These are phyloP conservation scores for Nannizzia gypsea DNA, from an alignment of 2,329 filamentous ascomycete genomes.

Conservation along the genomic window DNA sequence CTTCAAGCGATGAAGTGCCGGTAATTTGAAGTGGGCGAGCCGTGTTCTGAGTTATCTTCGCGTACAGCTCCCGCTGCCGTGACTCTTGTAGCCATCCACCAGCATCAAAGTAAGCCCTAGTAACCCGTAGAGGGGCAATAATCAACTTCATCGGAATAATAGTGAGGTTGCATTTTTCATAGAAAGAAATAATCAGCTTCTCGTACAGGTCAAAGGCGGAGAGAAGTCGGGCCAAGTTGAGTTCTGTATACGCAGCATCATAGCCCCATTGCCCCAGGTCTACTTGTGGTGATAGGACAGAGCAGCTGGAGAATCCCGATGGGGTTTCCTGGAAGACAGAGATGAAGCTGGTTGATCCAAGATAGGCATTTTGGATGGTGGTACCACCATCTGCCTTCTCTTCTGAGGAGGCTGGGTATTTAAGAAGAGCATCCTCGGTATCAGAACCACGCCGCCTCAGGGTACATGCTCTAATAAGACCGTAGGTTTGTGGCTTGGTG, in stretches of 20 bases:
- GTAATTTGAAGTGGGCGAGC: slow-evolving; percentile 17
- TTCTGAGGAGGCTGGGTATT: background rate
- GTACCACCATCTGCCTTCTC: slow-evolving; percentile 3
- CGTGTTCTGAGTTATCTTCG: slow-evolving; percentile 21
- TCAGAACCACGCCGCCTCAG: slow-evolving; percentile 6
- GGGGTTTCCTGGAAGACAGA: slow-evolving; percentile 18
- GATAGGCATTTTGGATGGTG: slow-evolving; percentile 19
- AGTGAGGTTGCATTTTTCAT: slow-evolving; percentile 5
- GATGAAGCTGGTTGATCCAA: slow-evolving; percentile 27
- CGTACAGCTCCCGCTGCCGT: slow-evolving; percentile 11
- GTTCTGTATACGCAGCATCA: slow-evolving; percentile 21
- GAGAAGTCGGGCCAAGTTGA: slow-evolving; percentile 11
- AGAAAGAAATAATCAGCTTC: slow-evolving; percentile 7
- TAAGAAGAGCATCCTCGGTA: background rate
- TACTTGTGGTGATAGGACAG: slow-evolving; percentile 5
- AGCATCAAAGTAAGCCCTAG: slow-evolving; percentile 13
- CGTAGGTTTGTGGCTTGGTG: slow-evolving; percentile 10
- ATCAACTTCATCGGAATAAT: slow-evolving; percentile 25
- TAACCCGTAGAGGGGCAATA: slow-evolving; percentile 22
- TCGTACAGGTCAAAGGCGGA: slow-evolving; percentile 8
- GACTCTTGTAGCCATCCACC: slow-evolving; percentile 9
- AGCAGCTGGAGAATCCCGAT: slow-evolving; percentile 15
- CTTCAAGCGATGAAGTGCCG: slow-evolving; percentile 17
- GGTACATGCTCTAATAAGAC: slow-evolving; percentile 9
- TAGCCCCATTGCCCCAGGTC: slow-evolving; percentile 9